A percentile compares a stretch with the other conserved stretches of the same genome.
phyloP scores from a whole-genome alignment of 169 alveolate genomes.

The Perkinsus marinus region DNA sequence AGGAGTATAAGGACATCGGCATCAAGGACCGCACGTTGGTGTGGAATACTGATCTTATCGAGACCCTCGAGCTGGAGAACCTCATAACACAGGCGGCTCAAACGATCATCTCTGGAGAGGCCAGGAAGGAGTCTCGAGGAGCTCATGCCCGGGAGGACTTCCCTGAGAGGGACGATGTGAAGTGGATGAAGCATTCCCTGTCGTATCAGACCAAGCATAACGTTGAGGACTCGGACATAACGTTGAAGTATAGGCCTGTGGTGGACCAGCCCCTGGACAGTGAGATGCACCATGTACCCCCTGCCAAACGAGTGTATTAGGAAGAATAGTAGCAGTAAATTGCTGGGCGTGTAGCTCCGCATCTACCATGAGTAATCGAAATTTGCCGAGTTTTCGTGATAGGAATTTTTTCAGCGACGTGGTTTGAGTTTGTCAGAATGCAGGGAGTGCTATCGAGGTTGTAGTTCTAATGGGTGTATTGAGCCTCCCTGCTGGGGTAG shows the following conservation, averaged over 20 bases:
- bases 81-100: slow-evolving; percentile 71
- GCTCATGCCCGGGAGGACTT: slow-evolving; percentile 97
- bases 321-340: not conserved
- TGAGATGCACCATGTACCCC: slow-evolving; percentile 74
- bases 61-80: slow-evolving; percentile 87
- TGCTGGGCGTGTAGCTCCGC: not conserved
- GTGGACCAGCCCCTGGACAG: slow-evolving; percentile 64
- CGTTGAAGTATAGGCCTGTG: slow-evolving; percentile 65
- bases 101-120: slow-evolving; percentile 79
- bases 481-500: not conserved
- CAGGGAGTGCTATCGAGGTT: not conserved
- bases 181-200: slow-evolving; percentile 90
- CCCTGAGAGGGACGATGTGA: slow-evolving; percentile 80
- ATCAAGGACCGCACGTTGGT: slow-evolving; percentile 66
- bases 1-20: slow-evolving; percentile 62
- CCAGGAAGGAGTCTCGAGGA: slow-evolving; percentile 90
- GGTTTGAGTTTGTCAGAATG: not conserved
- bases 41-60: slow-evolving; percentile 91
- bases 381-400: not conserved
- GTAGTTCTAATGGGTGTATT: not conserved
- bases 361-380: no score
- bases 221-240: slow-evolving; percentile 43
- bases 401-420: not conserved
- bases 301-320: slow-evolving; percentile 56
- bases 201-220: slow-evolving; percentile 54